Percentiles rank a stretch among this genome's conserved stretches.
These are phyloP conservation scores for Hypoxylon fragiforme DNA, from an alignment of 495 filamentous ascomycete genomes.

Conservation along the genomic window DNA sequence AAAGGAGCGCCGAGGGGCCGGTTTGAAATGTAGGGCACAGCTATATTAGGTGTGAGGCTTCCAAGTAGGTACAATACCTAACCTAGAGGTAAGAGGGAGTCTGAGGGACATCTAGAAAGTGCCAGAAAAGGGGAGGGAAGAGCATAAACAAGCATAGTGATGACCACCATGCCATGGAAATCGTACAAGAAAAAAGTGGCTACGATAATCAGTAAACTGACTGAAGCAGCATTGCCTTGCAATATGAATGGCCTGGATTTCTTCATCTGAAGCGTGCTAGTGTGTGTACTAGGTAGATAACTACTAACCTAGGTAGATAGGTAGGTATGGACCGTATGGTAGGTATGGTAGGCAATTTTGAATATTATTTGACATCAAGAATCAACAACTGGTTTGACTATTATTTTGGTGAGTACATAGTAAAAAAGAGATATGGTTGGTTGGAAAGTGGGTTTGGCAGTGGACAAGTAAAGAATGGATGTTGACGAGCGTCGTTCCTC, in stretches of 20 bases:
- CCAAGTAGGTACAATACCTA: too few species aligned
- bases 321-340: too few species aligned
- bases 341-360: too few species aligned
- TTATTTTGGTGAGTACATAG: constrained; percentile 12
- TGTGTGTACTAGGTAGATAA: too few species aligned
- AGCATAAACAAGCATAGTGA: too few species aligned
- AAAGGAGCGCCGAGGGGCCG: constrained; percentile 22
- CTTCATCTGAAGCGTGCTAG: constrained; percentile 8
- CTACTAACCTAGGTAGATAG: too few species aligned
- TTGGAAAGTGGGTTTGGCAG: constrained; percentile 28
- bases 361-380: not conserved
- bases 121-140: too few species aligned
- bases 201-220: not conserved
- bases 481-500: constrained; percentile 37
- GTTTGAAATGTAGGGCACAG: constrained; percentile 28
- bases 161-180: too few species aligned
- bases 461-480: constrained; percentile 35
- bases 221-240: constrained; percentile 9
- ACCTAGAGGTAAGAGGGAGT: not conserved
- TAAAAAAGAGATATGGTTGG: constrained; percentile 16
- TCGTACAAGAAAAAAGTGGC: constrained; percentile 29
- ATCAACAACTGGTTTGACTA: constrained; percentile 21
- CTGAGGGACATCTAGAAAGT: not conserved
- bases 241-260: constrained; percentile 15
- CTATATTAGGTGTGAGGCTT: constrained; percentile 15